These are phyloP conservation scores for Borealophlyctis nickersoniae DNA, from an alignment of 192 early-diverging fungal species.

Conservation along the genomic window DNA sequence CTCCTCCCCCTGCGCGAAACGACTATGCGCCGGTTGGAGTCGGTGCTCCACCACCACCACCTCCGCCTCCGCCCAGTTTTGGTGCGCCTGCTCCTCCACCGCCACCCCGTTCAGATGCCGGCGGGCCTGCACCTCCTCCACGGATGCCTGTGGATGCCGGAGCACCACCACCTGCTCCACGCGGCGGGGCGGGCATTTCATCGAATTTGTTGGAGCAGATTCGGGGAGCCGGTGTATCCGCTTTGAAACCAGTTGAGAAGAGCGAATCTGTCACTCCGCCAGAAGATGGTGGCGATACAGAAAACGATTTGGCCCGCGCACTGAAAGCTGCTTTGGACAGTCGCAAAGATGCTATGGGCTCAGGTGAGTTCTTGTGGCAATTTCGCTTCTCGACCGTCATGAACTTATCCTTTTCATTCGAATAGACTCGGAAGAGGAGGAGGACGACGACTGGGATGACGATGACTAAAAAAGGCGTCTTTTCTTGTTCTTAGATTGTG, in stretches of 20 bases:
- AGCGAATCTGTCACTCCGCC: slow-evolving; percentile 17
- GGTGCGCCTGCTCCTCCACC: slow-evolving; percentile 27
- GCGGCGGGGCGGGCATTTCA: slow-evolving; percentile 10
- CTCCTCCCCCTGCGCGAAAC: slow-evolving; percentile 16
- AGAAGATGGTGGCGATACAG: slow-evolving; percentile 9
- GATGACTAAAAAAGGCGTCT: too few relatives aligned
- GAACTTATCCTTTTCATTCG: too few relatives aligned
- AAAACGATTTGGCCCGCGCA: slow-evolving; percentile 34
- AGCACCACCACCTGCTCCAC: slow-evolving; percentile 26
- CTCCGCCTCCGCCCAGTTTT: slow-evolving; percentile 16
- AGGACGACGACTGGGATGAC: too few relatives aligned
- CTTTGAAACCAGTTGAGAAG: slow-evolving; percentile 20
- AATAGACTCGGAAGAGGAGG: too few relatives aligned
- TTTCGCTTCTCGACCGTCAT: too few relatives aligned
- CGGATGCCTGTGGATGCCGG: background rate
- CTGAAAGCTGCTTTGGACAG: slow-evolving; percentile 26
- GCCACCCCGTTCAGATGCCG: slow-evolving; percentile 14
- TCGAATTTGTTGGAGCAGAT: slow-evolving; percentile 32
- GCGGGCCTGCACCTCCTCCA: slow-evolving; percentile 3
- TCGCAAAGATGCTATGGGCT: background rate
- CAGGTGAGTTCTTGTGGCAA: too few relatives aligned
- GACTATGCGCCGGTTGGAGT: background rate
- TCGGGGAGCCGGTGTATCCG: slow-evolving; percentile 24
- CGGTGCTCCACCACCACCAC: slow-evolving; percentile 21
- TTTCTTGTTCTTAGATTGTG: too few relatives aligned